Evolutionary conservation across 805 yeast species (phyloP).

Genomic region (Kuraishia hungarica): DNA sequence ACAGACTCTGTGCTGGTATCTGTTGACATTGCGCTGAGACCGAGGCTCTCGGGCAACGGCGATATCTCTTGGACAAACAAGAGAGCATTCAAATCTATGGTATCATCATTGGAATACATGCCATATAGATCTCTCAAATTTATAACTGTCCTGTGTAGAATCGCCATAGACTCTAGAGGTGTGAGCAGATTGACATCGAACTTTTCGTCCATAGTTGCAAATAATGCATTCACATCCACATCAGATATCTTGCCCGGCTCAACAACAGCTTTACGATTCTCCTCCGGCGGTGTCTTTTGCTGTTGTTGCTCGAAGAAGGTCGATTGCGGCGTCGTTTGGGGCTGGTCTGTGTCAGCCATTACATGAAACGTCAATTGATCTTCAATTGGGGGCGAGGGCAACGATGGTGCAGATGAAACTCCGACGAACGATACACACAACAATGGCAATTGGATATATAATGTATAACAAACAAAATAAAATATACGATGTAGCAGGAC

Average conservation of each 20-base stretch:
- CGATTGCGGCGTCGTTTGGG: not conserved
- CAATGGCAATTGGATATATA: not conserved
- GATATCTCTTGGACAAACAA: not conserved
- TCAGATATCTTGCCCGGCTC: not conserved
- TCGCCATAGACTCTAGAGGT: conserved; percentile 19
- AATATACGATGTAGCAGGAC: too few species aligned
- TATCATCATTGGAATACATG: conserved; percentile 4
- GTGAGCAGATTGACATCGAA: conserved; percentile 12
- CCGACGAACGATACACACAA: not conserved
- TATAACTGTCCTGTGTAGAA: conserved; percentile 16
- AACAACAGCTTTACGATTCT: not conserved
- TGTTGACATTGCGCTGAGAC: not conserved
- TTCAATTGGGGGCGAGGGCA: not conserved
- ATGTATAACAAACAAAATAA: too few species aligned
- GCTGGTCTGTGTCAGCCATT: not conserved
- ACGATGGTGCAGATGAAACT: not conserved
- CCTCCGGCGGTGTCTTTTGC: not conserved
- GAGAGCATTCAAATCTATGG: conserved; percentile 7
- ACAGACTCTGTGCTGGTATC: not conserved
- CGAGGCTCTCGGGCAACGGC: not conserved
- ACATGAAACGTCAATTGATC: not conserved
- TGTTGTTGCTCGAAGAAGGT: not conserved
- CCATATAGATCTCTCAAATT: conserved; percentile 15
- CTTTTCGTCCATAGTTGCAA: conserved; percentile 12
- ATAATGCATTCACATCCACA: conserved; percentile 24